Evolutionary conservation across 331 rosid genomes (phyloP), one percentile per base, ranked within the genome.

Genomic region (Quercus lobata): DNA sequence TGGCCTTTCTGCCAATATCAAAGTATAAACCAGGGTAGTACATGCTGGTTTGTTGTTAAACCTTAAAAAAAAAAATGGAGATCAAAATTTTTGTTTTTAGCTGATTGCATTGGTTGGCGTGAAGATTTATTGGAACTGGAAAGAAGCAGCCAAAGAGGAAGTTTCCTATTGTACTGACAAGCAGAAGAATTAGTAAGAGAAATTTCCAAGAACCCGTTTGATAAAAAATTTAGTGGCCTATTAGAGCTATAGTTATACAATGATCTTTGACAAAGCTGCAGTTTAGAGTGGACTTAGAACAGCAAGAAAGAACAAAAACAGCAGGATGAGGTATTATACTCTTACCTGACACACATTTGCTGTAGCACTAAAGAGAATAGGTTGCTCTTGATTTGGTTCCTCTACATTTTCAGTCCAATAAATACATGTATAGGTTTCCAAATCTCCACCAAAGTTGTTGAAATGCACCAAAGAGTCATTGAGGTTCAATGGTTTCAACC

Each of bases 1-100:
- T 88, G 75, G 94, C 94, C 61, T 84, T 89, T 83, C 84, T 87
- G 34, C 97, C 94, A 71, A 90, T 83, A 62, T 83, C 88, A 62
- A 69, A 90, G 79, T 77, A 88, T 72, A 79, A 62, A 72, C 97
- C 91, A 0, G 91, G 89, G 78, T 77, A 71, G 83, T 75, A 71
- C 66, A 35, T 81, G 76, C 83, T 84, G 88, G 88, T 90, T 85
- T 83, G 77, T 72, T n/a, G 32, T 22, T 60, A n/a, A 19, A 80
- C 30, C 41, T 56, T 68, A 1, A 14, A 49, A 49, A 44, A 22
- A 49, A 49, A 49, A 49, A 17, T 24, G 69, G 84, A 72, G 77
- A 83, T 83, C 68, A 72, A 83, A 25, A 70, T 12, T 63, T 71
- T 71, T 74, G 24, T 74, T 57, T 79, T 79, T 44, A 74, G 75